These are phyloP conservation scores for Xanthoceras sorbifolium DNA, from an alignment of 345 rosid genomes.

Conservation along the genomic window DNA sequence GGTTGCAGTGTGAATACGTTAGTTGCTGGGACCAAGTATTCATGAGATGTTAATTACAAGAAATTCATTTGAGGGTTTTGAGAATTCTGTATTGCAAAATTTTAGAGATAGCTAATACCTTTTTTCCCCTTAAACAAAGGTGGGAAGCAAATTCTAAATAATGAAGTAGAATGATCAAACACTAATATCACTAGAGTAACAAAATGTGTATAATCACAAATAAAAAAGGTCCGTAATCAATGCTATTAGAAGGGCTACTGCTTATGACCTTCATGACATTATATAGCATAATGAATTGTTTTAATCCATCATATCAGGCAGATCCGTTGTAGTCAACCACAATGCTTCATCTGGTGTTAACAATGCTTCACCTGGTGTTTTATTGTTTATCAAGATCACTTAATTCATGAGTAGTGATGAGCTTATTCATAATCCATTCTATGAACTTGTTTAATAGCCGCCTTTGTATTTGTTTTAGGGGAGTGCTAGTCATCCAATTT, in stretches of 20 bases:
- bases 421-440: background rate
- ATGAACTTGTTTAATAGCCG: slow-evolving; percentile 5
- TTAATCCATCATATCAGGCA: background rate
- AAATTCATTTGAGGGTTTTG: background rate
- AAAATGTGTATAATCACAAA: background rate
- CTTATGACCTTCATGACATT: background rate
- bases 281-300: background rate
- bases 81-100: background rate
- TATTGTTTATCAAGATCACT: background rate
- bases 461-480: slow-evolving; percentile 27
- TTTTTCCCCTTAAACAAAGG: background rate
- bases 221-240: background rate
- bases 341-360: background rate
- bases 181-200: background rate
- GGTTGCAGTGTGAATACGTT: background rate
- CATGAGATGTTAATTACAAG: background rate
- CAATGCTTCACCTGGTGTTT: background rate
- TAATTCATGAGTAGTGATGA: background rate
- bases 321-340: background rate
- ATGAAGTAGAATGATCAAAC: background rate
- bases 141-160: background rate
- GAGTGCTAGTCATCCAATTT: slow-evolving; percentile 27
- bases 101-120: background rate
- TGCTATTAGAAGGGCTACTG: background rate
- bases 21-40: background rate